Conservation (phyloP, 1,284 basidiomycete genomes). For the Ceratobasidium sp. region DNA sequence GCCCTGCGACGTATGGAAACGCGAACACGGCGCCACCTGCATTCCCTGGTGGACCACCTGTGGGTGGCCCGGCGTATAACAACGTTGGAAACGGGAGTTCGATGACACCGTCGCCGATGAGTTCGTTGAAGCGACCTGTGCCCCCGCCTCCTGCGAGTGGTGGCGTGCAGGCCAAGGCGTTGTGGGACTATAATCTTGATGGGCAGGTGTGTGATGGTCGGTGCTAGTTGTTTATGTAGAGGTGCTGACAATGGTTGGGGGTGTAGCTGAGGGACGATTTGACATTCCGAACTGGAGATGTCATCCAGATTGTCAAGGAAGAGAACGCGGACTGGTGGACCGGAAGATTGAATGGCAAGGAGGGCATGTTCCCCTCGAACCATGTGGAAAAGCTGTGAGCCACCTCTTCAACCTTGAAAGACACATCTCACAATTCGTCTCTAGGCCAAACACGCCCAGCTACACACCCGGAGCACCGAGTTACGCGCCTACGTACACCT, state of each 20-base stretch:
- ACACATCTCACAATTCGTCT: neutral
- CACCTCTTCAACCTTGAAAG: constrained; percentile 18
- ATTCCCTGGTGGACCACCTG: constrained; percentile 21
- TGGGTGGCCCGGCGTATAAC: neutral
- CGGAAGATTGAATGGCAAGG: constrained; percentile 61
- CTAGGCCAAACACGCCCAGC: constrained; percentile 3
- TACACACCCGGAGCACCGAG: neutral
- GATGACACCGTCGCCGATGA: constrained; percentile 13
- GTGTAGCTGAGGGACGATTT: constrained; percentile 62
- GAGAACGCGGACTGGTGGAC: constrained; percentile 69
- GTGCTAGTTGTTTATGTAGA: neutral
- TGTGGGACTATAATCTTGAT: constrained; percentile 71
- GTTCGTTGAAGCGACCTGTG: constrained; percentile 31
- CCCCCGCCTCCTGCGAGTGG: constrained; percentile 51
- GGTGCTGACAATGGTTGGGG: neutral
- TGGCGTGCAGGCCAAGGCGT: constrained; percentile 58
- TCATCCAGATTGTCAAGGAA: constrained; percentile 65
- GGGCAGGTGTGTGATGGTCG: constrained; percentile 54
- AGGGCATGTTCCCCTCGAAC: constrained; percentile 70
- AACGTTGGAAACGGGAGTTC: neutral
- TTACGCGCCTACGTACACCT: neutral
- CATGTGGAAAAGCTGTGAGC: constrained; percentile 61
- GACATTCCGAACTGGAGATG: constrained; percentile 63
- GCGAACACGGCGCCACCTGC: constrained; percentile 33
- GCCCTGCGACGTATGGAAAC: neutral